These are phyloP conservation scores for Teunomyces kruisii DNA, from an alignment of 805 yeast species.

Conservation along the genomic window DNA sequence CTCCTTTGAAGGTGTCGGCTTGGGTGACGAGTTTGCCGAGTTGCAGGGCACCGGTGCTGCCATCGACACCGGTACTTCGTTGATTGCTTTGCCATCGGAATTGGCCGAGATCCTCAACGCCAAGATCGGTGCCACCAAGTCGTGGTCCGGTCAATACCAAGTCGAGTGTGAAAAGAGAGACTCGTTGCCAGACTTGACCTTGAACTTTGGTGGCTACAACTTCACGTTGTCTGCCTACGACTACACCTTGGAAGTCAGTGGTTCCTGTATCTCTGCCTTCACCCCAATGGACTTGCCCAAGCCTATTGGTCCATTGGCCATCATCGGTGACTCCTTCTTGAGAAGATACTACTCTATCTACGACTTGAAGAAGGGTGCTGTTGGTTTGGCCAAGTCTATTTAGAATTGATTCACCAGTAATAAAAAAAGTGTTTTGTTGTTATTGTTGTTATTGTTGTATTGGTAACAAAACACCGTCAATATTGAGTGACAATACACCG, in stretches of 20 bases:
- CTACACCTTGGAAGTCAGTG: slow-evolving; percentile 91
- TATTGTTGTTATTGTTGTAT: no score
- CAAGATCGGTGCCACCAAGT: slow-evolving; percentile 95
- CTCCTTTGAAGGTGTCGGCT: slow-evolving; percentile 81
- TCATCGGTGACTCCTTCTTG: slow-evolving; percentile 95
- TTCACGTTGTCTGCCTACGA: slow-evolving; percentile 88
- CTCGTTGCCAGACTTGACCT: slow-evolving; percentile 84
- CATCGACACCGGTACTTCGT: slow-evolving; percentile 97
- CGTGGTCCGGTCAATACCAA: slow-evolving; percentile 97
- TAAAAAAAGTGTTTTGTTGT: background rate
- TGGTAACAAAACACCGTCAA: background rate
- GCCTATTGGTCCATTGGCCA: slow-evolving; percentile 95
- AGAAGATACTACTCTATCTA: slow-evolving; percentile 93
- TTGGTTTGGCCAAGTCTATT: slow-evolving; percentile 83
- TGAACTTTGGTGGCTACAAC: slow-evolving; percentile 86
- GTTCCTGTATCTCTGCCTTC: slow-evolving; percentile 94
- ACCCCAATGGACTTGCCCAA: slow-evolving; percentile 97
- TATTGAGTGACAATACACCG: background rate
- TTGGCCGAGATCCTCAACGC: slow-evolving; percentile 93
- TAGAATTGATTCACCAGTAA: slow-evolving; percentile 6
- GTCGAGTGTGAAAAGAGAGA: slow-evolving; percentile 88
- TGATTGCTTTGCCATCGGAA: slow-evolving; percentile 91
- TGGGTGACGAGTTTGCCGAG: slow-evolving; percentile 89
- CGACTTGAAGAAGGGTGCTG: slow-evolving; percentile 87
- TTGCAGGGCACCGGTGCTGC: slow-evolving; percentile 90